Conservation (phyloP, 179 eudicot genomes). For the Silene noctiflora region DNA sequence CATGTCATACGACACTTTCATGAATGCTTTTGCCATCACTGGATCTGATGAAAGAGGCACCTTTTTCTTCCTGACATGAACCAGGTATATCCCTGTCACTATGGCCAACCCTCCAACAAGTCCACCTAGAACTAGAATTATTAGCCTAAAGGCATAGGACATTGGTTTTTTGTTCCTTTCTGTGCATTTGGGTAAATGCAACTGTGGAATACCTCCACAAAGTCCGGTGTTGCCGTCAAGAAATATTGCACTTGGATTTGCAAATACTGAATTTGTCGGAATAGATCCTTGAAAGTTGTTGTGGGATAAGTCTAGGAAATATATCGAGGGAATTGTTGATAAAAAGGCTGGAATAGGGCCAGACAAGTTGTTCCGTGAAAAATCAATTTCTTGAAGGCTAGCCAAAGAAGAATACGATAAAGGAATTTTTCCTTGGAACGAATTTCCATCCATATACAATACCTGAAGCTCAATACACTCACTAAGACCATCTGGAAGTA, state of each 20-base stretch:
- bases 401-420: slow-evolving; percentile 11
- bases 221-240: slow-evolving; percentile 18
- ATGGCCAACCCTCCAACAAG: slow-evolving; percentile 3
- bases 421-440: slow-evolving; percentile 19
- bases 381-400: not conserved
- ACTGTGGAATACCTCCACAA: slow-evolving; percentile 24
- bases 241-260: slow-evolving; percentile 9
- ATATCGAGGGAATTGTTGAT: not conserved
- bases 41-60: not conserved
- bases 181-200: slow-evolving; percentile 21
- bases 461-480: not conserved
- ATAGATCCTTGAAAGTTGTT: slow-evolving; percentile 28
- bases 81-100: not conserved
- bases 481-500: slow-evolving; percentile 20
- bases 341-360: slow-evolving; percentile 20
- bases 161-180: not conserved
- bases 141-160: not conserved
- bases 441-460: slow-evolving; percentile 13
- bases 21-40: not conserved
- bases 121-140: slow-evolving; percentile 8
- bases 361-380: slow-evolving; percentile 22
- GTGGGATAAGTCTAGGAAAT: slow-evolving; percentile 16
- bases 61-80: slow-evolving; percentile 6
- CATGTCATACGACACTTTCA: slow-evolving; percentile 21
- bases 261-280: slow-evolving; percentile 18